phyloP scores from a whole-genome alignment of 2,329 filamentous ascomycete genomes.

The Colletotrichum sp. region DNA sequence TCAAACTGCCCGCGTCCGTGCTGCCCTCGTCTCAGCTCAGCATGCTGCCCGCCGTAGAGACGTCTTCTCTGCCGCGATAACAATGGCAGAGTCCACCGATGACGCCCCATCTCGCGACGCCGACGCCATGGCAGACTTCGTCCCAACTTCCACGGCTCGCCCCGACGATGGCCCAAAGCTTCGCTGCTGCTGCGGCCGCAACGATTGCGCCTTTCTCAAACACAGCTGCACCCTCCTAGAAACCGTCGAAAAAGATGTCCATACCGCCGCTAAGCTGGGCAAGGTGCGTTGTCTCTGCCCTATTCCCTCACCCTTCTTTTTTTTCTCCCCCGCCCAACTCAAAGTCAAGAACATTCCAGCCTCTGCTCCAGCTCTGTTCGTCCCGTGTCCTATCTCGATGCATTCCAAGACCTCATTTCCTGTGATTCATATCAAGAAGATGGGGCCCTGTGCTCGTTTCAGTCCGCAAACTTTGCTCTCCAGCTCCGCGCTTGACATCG shows the following conservation, averaged over 20 bases:
- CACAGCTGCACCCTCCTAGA: slow-evolving; percentile 82
- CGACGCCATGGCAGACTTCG: slow-evolving; percentile 21
- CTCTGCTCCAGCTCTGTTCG: not conserved
- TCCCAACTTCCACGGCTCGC: slow-evolving; percentile 6
- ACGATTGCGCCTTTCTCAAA: slow-evolving; percentile 79
- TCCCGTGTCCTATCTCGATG: not conserved
- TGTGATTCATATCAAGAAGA: slow-evolving; percentile 1
- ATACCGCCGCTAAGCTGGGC: slow-evolving; percentile 84
- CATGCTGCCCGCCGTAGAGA: slow-evolving; percentile 12
- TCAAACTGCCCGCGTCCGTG: not conserved
- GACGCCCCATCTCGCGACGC: slow-evolving; percentile 2
- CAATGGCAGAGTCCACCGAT: slow-evolving; percentile 16
- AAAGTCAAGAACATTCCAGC: slow-evolving; percentile 13
- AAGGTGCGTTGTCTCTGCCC: slow-evolving; percentile 71
- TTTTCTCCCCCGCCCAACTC: not conserved
- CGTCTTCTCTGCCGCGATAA: slow-evolving; percentile 13
- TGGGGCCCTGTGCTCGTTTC: slow-evolving; percentile 26
- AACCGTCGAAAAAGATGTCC: slow-evolving; percentile 85
- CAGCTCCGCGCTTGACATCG: slow-evolving; percentile 19
- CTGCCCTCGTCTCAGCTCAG: slow-evolving; percentile 3
- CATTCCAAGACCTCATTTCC: slow-evolving; percentile 20
- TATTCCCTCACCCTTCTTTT: not conserved
- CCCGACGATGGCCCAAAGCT: slow-evolving; percentile 38
- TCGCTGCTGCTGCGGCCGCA: slow-evolving; percentile 84
- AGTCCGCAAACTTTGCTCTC: slow-evolving; percentile 17